Percentiles rank a stretch among this genome's conserved stretches.
phyloP scores from a whole-genome alignment of 2,329 filamentous ascomycete genomes.

The Colletotrichum aenigma region DNA sequence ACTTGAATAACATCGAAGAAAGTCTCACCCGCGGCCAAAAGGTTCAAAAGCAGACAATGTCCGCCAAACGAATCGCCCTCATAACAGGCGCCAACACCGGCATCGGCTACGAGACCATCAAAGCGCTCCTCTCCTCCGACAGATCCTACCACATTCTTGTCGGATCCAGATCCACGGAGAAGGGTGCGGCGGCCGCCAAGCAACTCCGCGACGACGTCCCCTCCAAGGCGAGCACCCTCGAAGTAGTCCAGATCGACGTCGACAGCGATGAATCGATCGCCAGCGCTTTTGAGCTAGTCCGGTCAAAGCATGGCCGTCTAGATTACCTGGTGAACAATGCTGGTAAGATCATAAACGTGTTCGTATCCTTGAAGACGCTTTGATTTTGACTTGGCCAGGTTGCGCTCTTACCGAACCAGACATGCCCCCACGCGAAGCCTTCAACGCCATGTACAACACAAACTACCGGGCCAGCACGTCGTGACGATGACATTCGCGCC shows the following conservation, averaged over 20 bases:
- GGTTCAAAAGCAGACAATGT: neutral
- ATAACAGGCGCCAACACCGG: conserved; percentile 67
- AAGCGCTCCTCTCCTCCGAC: conserved; percentile 51
- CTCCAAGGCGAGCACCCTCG: conserved; percentile 42
- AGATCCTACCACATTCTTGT: conserved; percentile 58
- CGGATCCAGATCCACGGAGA: conserved; percentile 53
- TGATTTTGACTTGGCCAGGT: neutral
- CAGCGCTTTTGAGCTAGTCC: conserved; percentile 26
- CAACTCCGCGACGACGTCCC: conserved; percentile 43
- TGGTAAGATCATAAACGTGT: neutral
- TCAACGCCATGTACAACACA: conserved; percentile 50
- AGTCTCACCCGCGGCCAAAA: no score
- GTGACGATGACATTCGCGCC: conserved; percentile 39
- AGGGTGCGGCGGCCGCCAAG: conserved; percentile 51
- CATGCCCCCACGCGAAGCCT: conserved; percentile 37
- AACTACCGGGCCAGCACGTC: conserved; percentile 50
- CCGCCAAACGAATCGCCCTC: conserved; percentile 42
- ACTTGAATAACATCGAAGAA: neutral
- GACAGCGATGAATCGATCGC: conserved; percentile 50
- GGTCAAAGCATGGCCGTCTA: conserved; percentile 25
- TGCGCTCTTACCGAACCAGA: neutral
- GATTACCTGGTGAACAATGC: conserved; percentile 38
- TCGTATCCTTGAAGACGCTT: neutral
- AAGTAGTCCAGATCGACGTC: conserved; percentile 56
- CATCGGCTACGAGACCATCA: conserved; percentile 63